phyloP scores from a whole-genome alignment of 441 rosid genomes.

The Erodium texanum region DNA sequence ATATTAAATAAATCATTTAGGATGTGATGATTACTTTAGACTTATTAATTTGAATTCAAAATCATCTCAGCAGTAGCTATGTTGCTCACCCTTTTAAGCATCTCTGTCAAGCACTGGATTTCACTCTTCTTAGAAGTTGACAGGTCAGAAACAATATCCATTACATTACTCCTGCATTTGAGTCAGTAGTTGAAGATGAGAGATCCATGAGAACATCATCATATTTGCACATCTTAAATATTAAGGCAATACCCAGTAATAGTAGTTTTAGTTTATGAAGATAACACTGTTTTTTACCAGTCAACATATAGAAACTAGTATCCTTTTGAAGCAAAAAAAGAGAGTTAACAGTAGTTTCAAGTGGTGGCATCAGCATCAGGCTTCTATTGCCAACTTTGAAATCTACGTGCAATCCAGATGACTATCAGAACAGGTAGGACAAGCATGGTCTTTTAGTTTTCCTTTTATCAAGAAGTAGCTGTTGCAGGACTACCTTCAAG shows the following conservation, averaged over 20 bases:
- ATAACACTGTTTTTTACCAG: not conserved
- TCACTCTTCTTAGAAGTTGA: constrained; percentile 47
- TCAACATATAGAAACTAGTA: not conserved
- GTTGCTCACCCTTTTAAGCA: constrained; percentile 44
- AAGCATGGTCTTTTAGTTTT: no score
- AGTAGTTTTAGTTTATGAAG: not conserved
- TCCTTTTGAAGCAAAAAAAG: not conserved
- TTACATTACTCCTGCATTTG: constrained; percentile 48
- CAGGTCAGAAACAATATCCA: constrained; percentile 39
- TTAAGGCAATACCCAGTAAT: not conserved
- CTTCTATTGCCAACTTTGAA: no score
- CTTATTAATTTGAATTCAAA: no score
- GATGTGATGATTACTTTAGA: no score
- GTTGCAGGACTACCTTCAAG: no score
- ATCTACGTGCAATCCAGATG: no score
- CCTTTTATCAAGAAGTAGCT: no score
- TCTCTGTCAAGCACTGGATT: constrained; percentile 37
- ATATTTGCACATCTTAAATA: not conserved
- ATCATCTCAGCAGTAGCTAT: not conserved
- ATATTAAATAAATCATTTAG: not conserved
- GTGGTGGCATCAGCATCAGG: no score
- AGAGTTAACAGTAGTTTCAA: not conserved
- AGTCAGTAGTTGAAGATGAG: constrained; percentile 11
- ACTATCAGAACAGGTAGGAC: no score
- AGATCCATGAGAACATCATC: not conserved